Base-by-base conservation (phyloP, 1,284 basidiomycete genomes). In the Meripilus lineatus region DNA sequence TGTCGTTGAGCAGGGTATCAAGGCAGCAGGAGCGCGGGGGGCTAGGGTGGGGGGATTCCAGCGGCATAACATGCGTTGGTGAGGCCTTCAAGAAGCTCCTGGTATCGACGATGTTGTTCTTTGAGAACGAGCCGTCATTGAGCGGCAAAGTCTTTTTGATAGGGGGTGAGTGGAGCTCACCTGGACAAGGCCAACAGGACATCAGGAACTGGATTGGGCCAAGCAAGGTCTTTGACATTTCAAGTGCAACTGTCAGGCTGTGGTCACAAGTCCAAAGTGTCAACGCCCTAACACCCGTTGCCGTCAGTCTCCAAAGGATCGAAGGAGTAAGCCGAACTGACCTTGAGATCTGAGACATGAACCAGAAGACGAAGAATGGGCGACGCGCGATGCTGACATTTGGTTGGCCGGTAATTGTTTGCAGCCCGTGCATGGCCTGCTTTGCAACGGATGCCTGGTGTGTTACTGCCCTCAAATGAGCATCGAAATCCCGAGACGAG, bases 341-440 rank as follows among this genome's bases (percentile, higher is more conserved):
- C 84, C 82, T 71, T 50, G 68, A 71, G 36, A 85, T 73, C 58
- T 88, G 83, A 13, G 74, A 73, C 80, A 86, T 84, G 57, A 87
- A 85, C 84, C 84, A 88, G 62, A 84, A 84, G 22, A 80, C 68
- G 57, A 81, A 83, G 61, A 82, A 84, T 4, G 84, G 84, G 40
- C 84, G 66, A 17, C 73, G 68, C 4, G 72, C 62, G 28, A 86
- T 61, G 24, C 70, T 61, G 49, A 77, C 74, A 28, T 69, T 71
- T 18, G 70, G 66, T 47, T 79, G 72, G 3, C 82, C 83, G 8
- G 84, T 85, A 48, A 86, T 69, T 2, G 74, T 72, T 45, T 77
- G 72, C 40, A 88, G 62, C 6, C 78, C 81, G 24, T 68, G 62
- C 66, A 82, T 77, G 20, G 81, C 70, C 21, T 75, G 70, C 50